Percentiles rank a stretch among this genome's conserved stretches.
These are phyloP conservation scores for Pichia gijzeniarum DNA, from an alignment of 805 yeast species.

Conservation along the genomic window DNA sequence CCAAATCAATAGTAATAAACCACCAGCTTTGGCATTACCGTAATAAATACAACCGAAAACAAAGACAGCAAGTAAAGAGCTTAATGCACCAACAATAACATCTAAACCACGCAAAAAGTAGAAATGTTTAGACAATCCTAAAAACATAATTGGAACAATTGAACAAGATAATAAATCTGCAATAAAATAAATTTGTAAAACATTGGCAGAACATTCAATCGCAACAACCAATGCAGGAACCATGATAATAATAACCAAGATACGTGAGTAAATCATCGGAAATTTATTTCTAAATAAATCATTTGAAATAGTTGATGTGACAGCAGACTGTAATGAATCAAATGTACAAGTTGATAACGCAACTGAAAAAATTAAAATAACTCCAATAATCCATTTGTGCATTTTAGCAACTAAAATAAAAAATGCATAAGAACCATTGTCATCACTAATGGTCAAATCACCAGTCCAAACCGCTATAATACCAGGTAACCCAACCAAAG, in stretches of 20 bases:
- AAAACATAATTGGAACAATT: constrained; percentile 73
- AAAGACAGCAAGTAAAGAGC: constrained; percentile 74
- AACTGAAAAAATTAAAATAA: constrained; percentile 68
- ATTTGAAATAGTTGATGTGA: constrained; percentile 83
- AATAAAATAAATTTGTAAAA: constrained; percentile 80
- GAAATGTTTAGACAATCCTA: constrained; percentile 64
- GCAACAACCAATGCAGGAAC: constrained; percentile 88
- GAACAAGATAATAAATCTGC: constrained; percentile 87
- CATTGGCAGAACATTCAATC: constrained; percentile 70
- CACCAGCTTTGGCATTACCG: constrained; percentile 68
- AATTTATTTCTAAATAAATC: constrained; percentile 83
- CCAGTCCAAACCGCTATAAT: constrained; percentile 90
- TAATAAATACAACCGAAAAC: constrained; percentile 81
- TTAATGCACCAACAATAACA: constrained; percentile 75
- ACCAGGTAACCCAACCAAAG: constrained; percentile 77
- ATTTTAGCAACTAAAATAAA: constrained; percentile 62
- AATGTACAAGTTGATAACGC: constrained; percentile 81
- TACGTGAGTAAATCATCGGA: constrained; percentile 58
- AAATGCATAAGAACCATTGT: constrained; percentile 60
- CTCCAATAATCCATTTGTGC: constrained; percentile 84
- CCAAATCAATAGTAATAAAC: constrained; percentile 62
- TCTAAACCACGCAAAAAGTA: constrained; percentile 76
- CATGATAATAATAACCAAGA: constrained; percentile 66
- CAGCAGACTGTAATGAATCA: constrained; percentile 83
- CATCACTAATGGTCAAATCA: constrained; percentile 44